phyloP scores from a whole-genome alignment of 2,329 filamentous ascomycete genomes.

The Botrytis hyacinthi region DNA sequence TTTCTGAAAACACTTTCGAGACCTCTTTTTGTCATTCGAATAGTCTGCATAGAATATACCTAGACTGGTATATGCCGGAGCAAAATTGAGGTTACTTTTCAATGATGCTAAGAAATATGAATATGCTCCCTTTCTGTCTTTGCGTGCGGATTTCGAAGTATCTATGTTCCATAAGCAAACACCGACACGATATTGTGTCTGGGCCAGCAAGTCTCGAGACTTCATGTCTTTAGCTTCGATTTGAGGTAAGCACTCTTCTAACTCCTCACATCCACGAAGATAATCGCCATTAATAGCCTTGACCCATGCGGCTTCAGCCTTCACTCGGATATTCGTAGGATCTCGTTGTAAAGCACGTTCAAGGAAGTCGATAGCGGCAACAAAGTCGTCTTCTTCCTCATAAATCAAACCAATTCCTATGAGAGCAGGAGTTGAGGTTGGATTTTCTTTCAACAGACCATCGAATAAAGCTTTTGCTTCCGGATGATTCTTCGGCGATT shows the following conservation, averaged over 20 bases:
- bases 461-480: slow-evolving; percentile 89
- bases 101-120: slow-evolving; percentile 78
- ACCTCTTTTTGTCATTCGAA: slow-evolving; percentile 78
- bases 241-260: slow-evolving; percentile 66
- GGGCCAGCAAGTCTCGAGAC: slow-evolving; percentile 71
- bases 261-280: slow-evolving; percentile 61
- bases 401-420: slow-evolving; percentile 89
- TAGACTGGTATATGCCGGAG: slow-evolving; percentile 86
- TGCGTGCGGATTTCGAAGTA: slow-evolving; percentile 69
- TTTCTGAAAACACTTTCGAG: slow-evolving; percentile 92
- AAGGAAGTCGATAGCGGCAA: slow-evolving; percentile 77
- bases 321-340: slow-evolving; percentile 70
- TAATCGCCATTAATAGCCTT: slow-evolving; percentile 80
- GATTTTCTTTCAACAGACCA: slow-evolving; percentile 71
- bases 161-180: slow-evolving; percentile 85
- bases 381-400: slow-evolving; percentile 88
- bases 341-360: slow-evolving; percentile 73
- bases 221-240: slow-evolving; percentile 61
- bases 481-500: slow-evolving; percentile 82
- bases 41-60: slow-evolving; percentile 92
- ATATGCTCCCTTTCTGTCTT: slow-evolving; percentile 79
- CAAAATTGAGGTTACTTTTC: slow-evolving; percentile 82
- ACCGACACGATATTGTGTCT: slow-evolving; percentile 83
- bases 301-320: slow-evolving; percentile 88
- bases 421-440: slow-evolving; percentile 73